These are phyloP conservation scores for Suillus brevipes DNA, from an alignment of 768 basidiomycete genomes.

Conservation along the genomic window DNA sequence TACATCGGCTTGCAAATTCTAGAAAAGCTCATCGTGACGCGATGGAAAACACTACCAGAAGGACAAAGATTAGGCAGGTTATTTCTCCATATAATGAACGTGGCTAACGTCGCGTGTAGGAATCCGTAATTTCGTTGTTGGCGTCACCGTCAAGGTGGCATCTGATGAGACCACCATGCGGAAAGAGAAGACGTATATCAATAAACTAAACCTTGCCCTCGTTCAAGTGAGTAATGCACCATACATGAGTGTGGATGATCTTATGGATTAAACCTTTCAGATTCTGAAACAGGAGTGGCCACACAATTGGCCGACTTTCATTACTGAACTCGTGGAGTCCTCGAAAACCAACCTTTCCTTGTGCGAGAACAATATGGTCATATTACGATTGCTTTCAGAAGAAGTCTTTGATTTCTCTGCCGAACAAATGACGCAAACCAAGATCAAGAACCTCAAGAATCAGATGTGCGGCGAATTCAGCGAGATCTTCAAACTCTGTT, in stretches of 20 bases:
- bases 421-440: constrained; percentile 97
- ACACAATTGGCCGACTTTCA: constrained; percentile 98
- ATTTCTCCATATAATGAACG: constrained; percentile 7
- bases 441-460: constrained; percentile 96
- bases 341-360: constrained; percentile 94
- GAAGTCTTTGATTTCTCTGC: constrained; percentile 99
- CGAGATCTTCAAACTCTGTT: constrained; percentile 97
- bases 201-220: constrained; percentile 95
- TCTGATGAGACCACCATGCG: constrained; percentile 87
- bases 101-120: constrained; percentile 44
- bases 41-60: constrained; percentile 95
- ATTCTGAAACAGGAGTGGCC: constrained; percentile 99
- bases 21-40: constrained; percentile 90
- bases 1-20: constrained; percentile 97
- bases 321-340: constrained; percentile 94
- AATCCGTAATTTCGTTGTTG: constrained; percentile 95
- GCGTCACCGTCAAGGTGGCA: constrained; percentile 88
- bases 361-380: constrained; percentile 99
- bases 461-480: constrained; percentile 97
- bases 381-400: constrained; percentile 94
- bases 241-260: neutral
- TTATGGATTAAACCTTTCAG: constrained; percentile 41
- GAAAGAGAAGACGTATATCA: constrained; percentile 91
- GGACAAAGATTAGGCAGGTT: constrained; percentile 83
- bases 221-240: constrained; percentile 67